These are phyloP conservation scores for Pythium phragmiticola DNA, from an alignment of 352 stramenopile species.

Conservation along the genomic window DNA sequence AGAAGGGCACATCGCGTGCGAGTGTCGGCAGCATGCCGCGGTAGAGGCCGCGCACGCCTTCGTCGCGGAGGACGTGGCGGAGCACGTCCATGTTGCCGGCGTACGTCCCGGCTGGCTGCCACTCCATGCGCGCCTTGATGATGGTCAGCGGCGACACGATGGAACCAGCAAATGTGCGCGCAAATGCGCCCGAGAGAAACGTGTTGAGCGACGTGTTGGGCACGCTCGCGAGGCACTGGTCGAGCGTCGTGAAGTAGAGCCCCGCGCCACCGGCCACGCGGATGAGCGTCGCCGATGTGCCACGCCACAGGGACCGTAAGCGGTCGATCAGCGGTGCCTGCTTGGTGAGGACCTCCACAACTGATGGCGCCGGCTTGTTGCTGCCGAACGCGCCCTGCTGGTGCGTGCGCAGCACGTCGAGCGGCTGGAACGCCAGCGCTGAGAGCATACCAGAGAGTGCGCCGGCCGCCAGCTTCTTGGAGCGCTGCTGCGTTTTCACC, in stretches of 20 bases:
- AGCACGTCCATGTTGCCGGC: constrained; percentile 63
- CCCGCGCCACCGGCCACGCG: constrained; percentile 77
- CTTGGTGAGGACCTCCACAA: constrained; percentile 9
- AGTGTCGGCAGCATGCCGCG: constrained; percentile 83
- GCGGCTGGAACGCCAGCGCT: constrained; percentile 79
- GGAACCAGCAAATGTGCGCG: constrained; percentile 79
- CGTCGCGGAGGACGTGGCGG: constrained; percentile 56
- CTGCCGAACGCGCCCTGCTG: constrained; percentile 78
- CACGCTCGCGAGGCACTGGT: constrained; percentile 59
- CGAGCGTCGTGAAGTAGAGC: constrained; percentile 83
- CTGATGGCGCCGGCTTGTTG: neutral
- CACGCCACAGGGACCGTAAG: constrained; percentile 77
- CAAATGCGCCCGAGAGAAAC: constrained; percentile 78
- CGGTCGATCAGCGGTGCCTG: constrained; percentile 23
- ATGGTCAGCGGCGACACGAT: constrained; percentile 86
- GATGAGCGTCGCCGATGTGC: constrained; percentile 77
- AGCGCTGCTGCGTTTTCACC: constrained; percentile 34
- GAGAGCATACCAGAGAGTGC: constrained; percentile 78
- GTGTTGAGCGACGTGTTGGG: constrained; percentile 64
- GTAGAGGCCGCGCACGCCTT: constrained; percentile 79
- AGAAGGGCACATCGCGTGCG: constrained; percentile 88
- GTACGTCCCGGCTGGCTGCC: constrained; percentile 60
- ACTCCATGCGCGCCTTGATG: constrained; percentile 88
- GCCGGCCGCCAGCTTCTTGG: constrained; percentile 69
- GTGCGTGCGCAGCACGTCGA: constrained; percentile 84